A percentile compares a stretch with the other conserved stretches of the same genome.
These are phyloP conservation scores for Geotrichum histeridarum DNA, from an alignment of 1,139 yeast genomes.

Conservation along the genomic window DNA sequence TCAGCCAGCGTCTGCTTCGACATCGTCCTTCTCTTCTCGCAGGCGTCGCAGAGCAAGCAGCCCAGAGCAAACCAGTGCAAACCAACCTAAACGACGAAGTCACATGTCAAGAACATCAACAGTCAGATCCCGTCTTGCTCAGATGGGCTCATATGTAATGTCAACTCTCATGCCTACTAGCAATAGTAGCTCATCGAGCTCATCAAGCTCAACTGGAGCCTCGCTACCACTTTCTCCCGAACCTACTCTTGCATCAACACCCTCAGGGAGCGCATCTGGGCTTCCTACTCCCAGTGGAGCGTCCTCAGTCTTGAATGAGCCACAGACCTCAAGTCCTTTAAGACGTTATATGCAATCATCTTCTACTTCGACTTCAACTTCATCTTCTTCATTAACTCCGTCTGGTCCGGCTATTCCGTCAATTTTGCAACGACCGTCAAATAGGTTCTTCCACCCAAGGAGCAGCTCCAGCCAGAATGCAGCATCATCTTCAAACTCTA, in stretches of 20 bases:
- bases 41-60: constrained; percentile 2
- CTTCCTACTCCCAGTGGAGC: background rate
- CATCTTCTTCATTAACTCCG: background rate
- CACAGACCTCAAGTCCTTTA: background rate
- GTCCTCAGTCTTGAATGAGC: background rate
- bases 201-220: background rate
- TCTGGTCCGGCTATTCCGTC: background rate
- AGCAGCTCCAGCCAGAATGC: background rate
- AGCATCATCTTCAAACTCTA: background rate
- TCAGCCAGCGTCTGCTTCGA: background rate
- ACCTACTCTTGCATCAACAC: too few species aligned
- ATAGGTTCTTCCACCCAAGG: background rate
- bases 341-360: background rate
- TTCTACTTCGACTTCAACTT: constrained; percentile 1
- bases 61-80: background rate
- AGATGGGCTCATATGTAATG: constrained; percentile 16
- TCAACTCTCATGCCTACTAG: constrained; percentile 10
- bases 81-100: background rate
- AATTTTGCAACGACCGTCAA: background rate
- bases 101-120: background rate
- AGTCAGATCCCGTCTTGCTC: constrained; percentile 10
- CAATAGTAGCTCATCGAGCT: background rate
- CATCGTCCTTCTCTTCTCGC: background rate
- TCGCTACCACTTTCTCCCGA: too few species aligned
- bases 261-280: too few species aligned